A percentile compares a stretch with the other conserved stretches of the same genome.
These are phyloP conservation scores for Penicillium egyptiacum DNA, from an alignment of 495 filamentous ascomycete species.

Conservation along the genomic window DNA sequence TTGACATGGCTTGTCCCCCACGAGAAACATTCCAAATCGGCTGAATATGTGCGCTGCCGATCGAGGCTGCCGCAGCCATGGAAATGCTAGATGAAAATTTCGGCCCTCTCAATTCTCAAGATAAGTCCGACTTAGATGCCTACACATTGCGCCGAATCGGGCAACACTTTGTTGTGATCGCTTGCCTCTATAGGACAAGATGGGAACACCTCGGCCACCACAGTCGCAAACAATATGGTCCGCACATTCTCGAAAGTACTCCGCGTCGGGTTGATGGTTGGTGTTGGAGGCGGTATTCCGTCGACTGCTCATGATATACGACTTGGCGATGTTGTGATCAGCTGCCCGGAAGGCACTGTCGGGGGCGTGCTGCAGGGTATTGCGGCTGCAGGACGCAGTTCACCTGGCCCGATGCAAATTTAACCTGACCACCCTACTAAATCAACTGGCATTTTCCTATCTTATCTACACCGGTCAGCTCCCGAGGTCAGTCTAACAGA, in stretches of 20 bases:
- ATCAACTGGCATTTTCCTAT: too few species aligned
- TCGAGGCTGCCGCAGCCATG: conserved; percentile 23
- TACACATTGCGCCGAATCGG: conserved; percentile 40
- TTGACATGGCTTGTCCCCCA: conserved; percentile 22
- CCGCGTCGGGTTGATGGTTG: conserved; percentile 37
- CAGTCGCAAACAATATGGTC: conserved; percentile 28
- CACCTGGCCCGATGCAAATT: too few species aligned
- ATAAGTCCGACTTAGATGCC: conserved; percentile 34
- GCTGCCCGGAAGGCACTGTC: conserved; percentile 29
- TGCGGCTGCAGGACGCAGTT: not conserved
- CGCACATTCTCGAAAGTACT: conserved; percentile 31
- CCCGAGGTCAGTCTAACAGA: too few species aligned
- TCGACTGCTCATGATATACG: conserved; percentile 28
- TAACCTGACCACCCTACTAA: too few species aligned
- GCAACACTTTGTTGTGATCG: conserved; percentile 36
- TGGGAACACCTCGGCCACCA: conserved; percentile 9
- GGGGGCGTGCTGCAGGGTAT: too few species aligned
- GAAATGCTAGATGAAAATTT: conserved; percentile 51
- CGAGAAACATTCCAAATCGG: conserved; percentile 48
- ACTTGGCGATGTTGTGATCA: conserved; percentile 44
- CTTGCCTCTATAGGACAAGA: conserved; percentile 27
- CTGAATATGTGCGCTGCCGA: conserved; percentile 36
- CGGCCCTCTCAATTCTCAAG: conserved; percentile 23
- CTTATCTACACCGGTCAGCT: too few species aligned
- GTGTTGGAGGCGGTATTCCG: conserved; percentile 30